phyloP scores from a whole-genome alignment of 75 land plant species.

The Selaginella moellendorffii region DNA sequence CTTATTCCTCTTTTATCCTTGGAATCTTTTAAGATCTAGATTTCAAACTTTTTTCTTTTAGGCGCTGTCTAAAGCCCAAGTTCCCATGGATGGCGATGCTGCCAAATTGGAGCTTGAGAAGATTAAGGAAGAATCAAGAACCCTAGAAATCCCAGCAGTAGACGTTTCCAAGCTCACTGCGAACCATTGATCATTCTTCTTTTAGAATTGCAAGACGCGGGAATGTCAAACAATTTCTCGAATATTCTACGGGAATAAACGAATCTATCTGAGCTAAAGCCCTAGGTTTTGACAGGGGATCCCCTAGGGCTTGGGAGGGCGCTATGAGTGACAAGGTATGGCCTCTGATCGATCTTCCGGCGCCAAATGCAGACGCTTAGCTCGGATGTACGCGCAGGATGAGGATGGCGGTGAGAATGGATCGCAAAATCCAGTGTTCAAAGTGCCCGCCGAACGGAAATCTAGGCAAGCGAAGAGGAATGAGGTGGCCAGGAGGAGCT shows the following conservation, averaged over 20 bases:
- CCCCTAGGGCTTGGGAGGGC: too few relatives aligned
- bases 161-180: neutral
- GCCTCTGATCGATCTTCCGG: neutral
- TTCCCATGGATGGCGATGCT: too few relatives aligned
- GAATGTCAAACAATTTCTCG: too few relatives aligned
- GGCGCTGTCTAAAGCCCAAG: neutral
- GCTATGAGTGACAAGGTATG: neutral
- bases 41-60: neutral
- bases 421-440: constrained; percentile 15
- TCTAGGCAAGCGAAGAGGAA: too few relatives aligned
- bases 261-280: too few relatives aligned
- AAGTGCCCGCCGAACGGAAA: constrained; percentile 40
- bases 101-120: neutral
- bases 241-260: too few relatives aligned
- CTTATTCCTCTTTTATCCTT: neutral
- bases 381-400: too few relatives aligned
- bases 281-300: too few relatives aligned
- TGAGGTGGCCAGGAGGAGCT: constrained; percentile 21
- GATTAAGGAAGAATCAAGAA: neutral
- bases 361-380: neutral
- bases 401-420: too few relatives aligned
- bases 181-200: too few relatives aligned
- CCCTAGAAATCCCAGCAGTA: neutral
- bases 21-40: neutral
- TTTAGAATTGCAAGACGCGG: too few relatives aligned